Base-by-base conservation (phyloP, 495 filamentous ascomycete species). In the Neurospora intermedia region DNA sequence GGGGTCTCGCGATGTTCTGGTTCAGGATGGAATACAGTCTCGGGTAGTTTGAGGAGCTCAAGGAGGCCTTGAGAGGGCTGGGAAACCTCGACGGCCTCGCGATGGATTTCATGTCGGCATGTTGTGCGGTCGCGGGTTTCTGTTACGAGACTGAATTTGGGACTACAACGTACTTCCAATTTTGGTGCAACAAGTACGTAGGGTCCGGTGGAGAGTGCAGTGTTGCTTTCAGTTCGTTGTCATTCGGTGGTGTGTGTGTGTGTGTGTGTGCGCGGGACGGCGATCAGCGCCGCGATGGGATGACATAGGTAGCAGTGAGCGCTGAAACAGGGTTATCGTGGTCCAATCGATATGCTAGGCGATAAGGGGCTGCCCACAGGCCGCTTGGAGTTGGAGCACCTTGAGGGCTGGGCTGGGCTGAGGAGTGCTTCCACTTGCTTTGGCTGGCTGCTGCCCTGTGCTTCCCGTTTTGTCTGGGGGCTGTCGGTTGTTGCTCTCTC, bases 41-140 rank as follows among this genome's bases (percentile, higher is more conserved):
- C 15, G 48, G 48, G 23, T 59, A 59, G 48, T n/a, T 16, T 70
- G 54, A 62, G 10, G 54, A 62, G 10, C 20, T 23, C 23, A 62
- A 62, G 54, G 71, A 76, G 78, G 78, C 78, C 76, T 76, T 82
- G 73, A 75, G 76, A 70, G 74, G 74, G 72, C 76, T 48, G 16
- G 76, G 76, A 75, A 81, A 77, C 82, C 81, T 78, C 79, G 80
- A 78, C 76, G 80, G 80, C 79, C 81, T 80, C 62, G 71, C 69
- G 72, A 76, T 75, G 72, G 71, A 74, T 75, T 79, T 84, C 84
- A 86, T 86, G 76, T 83, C 81, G 81, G 81, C 84, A 85, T 85
- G 75, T 81, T 74, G 78, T 38, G 41, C 69, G 48, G 69, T 69
- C 11, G 23, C 48, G 48, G 48, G 48, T 59, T 59, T 45, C 43